phyloP scores from a whole-genome alignment of 2,329 filamentous ascomycete species.

The Pyrenochaeta sp. region DNA sequence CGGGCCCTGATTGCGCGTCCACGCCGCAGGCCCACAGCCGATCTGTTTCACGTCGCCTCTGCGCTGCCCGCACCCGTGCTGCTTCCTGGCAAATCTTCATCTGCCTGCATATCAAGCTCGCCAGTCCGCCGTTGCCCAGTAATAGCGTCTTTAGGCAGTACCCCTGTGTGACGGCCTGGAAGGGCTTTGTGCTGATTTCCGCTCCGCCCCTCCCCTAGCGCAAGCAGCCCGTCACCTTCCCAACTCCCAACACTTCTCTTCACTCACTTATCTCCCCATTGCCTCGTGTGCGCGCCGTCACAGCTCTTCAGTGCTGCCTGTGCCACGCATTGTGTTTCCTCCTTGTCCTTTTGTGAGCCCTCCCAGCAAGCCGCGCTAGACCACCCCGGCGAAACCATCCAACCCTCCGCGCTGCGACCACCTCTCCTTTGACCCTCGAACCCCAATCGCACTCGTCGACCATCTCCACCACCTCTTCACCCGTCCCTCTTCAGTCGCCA shows the following conservation, averaged over 20 bases:
- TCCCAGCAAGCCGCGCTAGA: conserved; percentile 28
- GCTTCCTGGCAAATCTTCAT: conserved; percentile 27
- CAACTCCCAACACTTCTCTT: conserved; percentile 31
- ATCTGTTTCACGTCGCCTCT: conserved; percentile 42
- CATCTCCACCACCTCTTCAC: conserved; percentile 18
- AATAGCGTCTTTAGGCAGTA: conserved; percentile 15
- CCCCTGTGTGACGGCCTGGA: conserved; percentile 30
- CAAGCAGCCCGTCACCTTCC: conserved; percentile 36
- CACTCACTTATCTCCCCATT: conserved; percentile 32
- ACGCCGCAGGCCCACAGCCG: conserved; percentile 31
- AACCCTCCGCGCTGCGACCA: conserved; percentile 24
- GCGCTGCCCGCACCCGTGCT: conserved; percentile 22
- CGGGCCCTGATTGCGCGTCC: conserved; percentile 43
- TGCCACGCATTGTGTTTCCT: conserved; percentile 31
- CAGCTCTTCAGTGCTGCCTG: conserved; percentile 36
- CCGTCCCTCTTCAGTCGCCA: conserved; percentile 27
- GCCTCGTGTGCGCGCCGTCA: conserved; percentile 32
- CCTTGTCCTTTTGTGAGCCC: conserved; percentile 21
- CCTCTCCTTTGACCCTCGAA: conserved; percentile 27
- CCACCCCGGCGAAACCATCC: conserved; percentile 18
- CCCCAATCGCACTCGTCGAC: conserved; percentile 17
- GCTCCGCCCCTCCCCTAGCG: conserved; percentile 43
- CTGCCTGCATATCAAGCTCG: conserved; percentile 9
- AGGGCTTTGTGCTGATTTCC: conserved; percentile 30
- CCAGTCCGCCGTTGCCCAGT: conserved; percentile 25